Evolutionary conservation across 345 rosid species (phyloP), one percentile per base, ranked within the genome.

Genomic region (Populus simonii): DNA sequence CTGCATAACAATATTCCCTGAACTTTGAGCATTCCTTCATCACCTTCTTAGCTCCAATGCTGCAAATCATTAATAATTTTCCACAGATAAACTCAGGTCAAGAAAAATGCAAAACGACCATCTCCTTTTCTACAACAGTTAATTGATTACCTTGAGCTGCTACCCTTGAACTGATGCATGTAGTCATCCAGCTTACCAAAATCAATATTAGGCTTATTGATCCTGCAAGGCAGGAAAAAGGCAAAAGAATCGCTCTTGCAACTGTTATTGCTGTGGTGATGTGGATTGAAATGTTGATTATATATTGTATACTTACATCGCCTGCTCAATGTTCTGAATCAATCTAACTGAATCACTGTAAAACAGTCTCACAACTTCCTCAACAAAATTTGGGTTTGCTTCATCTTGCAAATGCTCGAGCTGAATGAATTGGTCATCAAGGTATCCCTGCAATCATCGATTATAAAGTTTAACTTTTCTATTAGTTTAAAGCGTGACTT

Each of bases 401-500:
- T 88, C 95, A 85, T 91, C 95, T 78, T 91, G 92, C 72, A 91
- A 83, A 27, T 91, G 93, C 85, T 91, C 95, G 51, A 91, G 89
- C 74, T 85, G 89, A 75, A 82, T 73, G 81, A 91, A 86, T 74
- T 87, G 95, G 27, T 89, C 95, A 25, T 91, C 95, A n/a, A 91
- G 91, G 71, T 86, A 89, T 4, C 92, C 95, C 95, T 91, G 77
- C 66, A 74, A 77, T 55, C 9, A 68, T 36, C 36, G 35, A 8
- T 33, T 65, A 59, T 53, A 23, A 47, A 20, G 15, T 25, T 18
- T 36, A 6, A 22, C 23, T 53, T 53, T 20, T 20, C 41, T 38
- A 38, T 1, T 38, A 38, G 41, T 38, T 38, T 38, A 38, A 38
- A 38, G 41, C 41, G 8, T 38, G 41, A 1, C 1, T 7, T 38